Base-by-base conservation (phyloP, 306 rosid genomes). In the Cucurbita pepo region DNA sequence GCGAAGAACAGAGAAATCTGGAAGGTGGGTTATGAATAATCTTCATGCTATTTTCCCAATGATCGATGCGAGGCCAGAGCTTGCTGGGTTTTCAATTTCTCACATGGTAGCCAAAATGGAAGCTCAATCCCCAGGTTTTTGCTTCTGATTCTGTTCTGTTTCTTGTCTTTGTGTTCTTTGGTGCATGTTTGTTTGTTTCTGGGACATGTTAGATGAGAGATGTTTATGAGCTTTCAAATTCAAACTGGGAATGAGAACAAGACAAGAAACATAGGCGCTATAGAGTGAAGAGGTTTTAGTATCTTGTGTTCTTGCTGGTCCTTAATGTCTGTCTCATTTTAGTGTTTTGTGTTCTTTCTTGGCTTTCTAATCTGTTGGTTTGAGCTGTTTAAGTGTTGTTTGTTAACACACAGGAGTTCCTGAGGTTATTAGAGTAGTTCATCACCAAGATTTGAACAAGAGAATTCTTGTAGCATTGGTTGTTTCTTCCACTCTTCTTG, bases 51-150 rank as follows among this genome's bases (percentile, higher is more conserved):
- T 80, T 38, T 65, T 83, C 44, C n/a, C 74, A 54, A 65, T 77
- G 55, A 80, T 79, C 75, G 84, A 77, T 79, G 90, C 78, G 44
- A 57, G 76, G 45, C 72, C 81, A 74, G 60, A 71, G 25, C 66
- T 75, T 47, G 21, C 83, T 69, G 60, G 74, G 63, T 73, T 83
- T 78, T 56, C 83, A 78, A 54, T 80, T 76, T 51, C 86, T 77
- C 89, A 81, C 74, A 76, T 77, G 81, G 74, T 80, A 63, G 54
- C 82, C 47, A 79, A 77, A 76, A 81, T 82, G 78, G 85, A 89
- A 80, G 89, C 91, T 83, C 66, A 88, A 83, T 77, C 97, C 80
- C 88, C 95, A 80, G 97, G 97, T 91, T 84, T 45, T 1, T 63
- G 6, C 67, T 64, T 64, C 71, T 40, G 63, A 13, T 4, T 15